Conservation (phyloP, 352 stramenopile genomes). For the Phytopythium oedochilum region DNA sequence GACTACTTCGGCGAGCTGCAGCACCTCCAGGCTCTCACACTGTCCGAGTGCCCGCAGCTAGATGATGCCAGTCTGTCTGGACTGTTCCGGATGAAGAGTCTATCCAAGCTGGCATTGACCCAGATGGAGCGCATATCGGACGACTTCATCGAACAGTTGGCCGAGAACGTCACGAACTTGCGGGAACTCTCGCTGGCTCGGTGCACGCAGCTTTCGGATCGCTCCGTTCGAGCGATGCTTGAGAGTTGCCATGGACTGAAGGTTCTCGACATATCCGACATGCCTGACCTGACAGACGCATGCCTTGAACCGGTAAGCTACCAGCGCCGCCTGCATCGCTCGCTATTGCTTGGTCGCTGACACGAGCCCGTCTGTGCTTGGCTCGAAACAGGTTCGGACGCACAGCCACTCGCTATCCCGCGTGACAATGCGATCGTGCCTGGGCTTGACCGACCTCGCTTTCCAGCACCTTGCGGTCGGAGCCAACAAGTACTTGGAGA, state of each 20-base stretch:
- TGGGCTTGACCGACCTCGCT: slow-evolving; percentile 48
- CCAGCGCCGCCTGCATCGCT: no score
- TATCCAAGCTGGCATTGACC: slow-evolving; percentile 66
- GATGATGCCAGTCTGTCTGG: slow-evolving; percentile 52
- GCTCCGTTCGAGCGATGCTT: slow-evolving; percentile 33
- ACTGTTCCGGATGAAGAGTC: slow-evolving; percentile 52
- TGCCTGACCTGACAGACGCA: slow-evolving; percentile 61
- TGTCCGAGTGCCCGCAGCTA: slow-evolving; percentile 79
- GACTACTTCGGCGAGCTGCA: slow-evolving; percentile 68
- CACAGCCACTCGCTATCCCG: slow-evolving; percentile 44
- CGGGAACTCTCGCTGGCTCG: slow-evolving; percentile 67
- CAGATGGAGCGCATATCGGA: slow-evolving; percentile 76
- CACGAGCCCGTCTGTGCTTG: background rate
- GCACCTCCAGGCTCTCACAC: slow-evolving; percentile 53
- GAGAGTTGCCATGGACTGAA: slow-evolving; percentile 57
- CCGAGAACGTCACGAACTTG: slow-evolving; percentile 35
- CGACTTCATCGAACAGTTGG: slow-evolving; percentile 45
- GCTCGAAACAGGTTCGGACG: slow-evolving; percentile 26
- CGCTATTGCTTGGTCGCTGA: background rate
- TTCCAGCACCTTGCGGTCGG: slow-evolving; percentile 58
- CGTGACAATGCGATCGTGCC: slow-evolving; percentile 60
- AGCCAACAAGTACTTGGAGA: slow-evolving; percentile 48
- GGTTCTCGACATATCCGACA: slow-evolving; percentile 60
- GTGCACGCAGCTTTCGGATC: slow-evolving; percentile 65
- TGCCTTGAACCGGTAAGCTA: slow-evolving; percentile 53